Evolutionary conservation across 1,139 yeast species (phyloP).

Genomic region (Diutina rugosa): DNA sequence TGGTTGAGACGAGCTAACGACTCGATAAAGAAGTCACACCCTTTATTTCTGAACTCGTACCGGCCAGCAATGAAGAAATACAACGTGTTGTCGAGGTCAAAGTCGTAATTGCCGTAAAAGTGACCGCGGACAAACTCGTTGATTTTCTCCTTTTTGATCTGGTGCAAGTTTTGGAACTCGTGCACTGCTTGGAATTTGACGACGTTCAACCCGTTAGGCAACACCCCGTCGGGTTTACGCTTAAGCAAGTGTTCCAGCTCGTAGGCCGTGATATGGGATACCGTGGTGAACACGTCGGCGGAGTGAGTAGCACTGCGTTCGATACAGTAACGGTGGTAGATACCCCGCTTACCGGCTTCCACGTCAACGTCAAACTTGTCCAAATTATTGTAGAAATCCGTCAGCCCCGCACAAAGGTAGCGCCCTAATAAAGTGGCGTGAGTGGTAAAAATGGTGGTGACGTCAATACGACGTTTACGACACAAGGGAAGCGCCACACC

Average conservation of each 20-base stretch:
- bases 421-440: conserved; percentile 95
- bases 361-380: conserved; percentile 90
- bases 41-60: conserved; percentile 93
- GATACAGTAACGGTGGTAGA: conserved; percentile 91
- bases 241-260: conserved; percentile 89
- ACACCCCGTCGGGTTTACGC: conserved; percentile 93
- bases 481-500: conserved; percentile 93
- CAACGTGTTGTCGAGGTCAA: conserved; percentile 84
- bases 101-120: conserved; percentile 92
- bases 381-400: conserved; percentile 88
- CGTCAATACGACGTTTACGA: conserved; percentile 82
- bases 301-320: conserved; percentile 95
- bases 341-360: conserved; percentile 96
- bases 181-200: conserved; percentile 95
- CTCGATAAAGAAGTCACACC: conserved; percentile 92
- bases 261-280: conserved; percentile 90
- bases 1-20: conserved; percentile 87
- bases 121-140: conserved; percentile 94
- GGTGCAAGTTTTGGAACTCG: conserved; percentile 95
- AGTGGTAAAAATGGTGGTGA: conserved; percentile 91
- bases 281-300: conserved; percentile 95
- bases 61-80: conserved; percentile 96
- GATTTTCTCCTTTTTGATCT: conserved; percentile 79
- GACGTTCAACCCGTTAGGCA: conserved; percentile 93
- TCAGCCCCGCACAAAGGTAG: conserved; percentile 91